phyloP scores from a whole-genome alignment of 2,329 filamentous ascomycete genomes.

The Alternaria alternata region DNA sequence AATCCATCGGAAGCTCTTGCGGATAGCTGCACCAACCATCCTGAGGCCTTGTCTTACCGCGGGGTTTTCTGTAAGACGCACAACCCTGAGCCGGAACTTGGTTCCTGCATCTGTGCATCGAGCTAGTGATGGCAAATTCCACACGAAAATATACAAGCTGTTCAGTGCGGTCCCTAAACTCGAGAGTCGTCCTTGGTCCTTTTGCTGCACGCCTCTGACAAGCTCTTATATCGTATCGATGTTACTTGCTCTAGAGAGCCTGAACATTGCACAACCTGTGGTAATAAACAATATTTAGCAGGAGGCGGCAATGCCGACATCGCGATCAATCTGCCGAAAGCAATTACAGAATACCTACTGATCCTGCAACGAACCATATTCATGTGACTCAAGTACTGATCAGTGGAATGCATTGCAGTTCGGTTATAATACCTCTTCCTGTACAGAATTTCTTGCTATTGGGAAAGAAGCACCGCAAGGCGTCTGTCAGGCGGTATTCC shows the following conservation, averaged over 20 bases:
- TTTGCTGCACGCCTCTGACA: background rate
- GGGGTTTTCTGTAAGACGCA: slow-evolving; percentile 10
- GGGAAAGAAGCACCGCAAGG: slow-evolving; percentile 4
- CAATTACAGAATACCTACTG: background rate
- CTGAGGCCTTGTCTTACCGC: slow-evolving; percentile 9
- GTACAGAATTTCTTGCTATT: background rate
- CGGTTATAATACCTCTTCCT: background rate
- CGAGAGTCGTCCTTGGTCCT: background rate
- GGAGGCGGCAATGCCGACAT: background rate
- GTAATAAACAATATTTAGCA: background rate
- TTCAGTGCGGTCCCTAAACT: background rate
- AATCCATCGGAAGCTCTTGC: slow-evolving; percentile 2
- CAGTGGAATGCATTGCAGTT: slow-evolving; percentile 2
- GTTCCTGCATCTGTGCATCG: slow-evolving; percentile 24
- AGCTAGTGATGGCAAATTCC: background rate
- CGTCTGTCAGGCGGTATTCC: slow-evolving; percentile 15
- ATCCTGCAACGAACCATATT: background rate
- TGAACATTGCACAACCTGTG: background rate
- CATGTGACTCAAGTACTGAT: background rate
- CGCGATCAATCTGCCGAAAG: background rate
- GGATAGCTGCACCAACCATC: background rate
- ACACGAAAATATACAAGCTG: background rate
- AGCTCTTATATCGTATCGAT: slow-evolving; percentile 2
- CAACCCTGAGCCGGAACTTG: slow-evolving; percentile 8
- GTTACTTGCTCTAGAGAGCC: slow-evolving; percentile 1